A percentile compares a stretch with the other conserved stretches of the same genome.
phyloP scores from a whole-genome alignment of 768 basidiomycete species.

The Leucocoprinus sp. region DNA sequence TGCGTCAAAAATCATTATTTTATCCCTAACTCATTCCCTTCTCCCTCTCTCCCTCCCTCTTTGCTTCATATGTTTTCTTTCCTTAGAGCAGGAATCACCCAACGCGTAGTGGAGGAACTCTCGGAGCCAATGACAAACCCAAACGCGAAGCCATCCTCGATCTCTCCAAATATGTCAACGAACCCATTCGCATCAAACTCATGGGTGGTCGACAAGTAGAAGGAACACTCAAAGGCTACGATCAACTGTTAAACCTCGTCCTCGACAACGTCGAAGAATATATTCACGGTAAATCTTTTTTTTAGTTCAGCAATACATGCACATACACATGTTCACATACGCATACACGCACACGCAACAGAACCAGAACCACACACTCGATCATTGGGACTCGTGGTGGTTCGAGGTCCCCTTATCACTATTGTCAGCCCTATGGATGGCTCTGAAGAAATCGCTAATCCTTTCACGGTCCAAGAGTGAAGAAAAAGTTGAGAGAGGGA shows the following conservation, averaged over 20 bases:
- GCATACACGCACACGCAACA: constrained; percentile 22
- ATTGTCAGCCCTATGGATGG: constrained; percentile 93
- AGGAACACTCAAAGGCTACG: constrained; percentile 90
- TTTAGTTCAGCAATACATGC: too few relatives aligned
- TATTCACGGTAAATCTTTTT: constrained; percentile 48
- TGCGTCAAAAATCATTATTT: constrained; percentile 25
- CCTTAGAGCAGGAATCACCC: constrained; percentile 56
- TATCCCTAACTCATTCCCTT: constrained; percentile 14
- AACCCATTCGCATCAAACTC: constrained; percentile 91
- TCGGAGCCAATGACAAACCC: constrained; percentile 60
- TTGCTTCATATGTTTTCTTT: constrained; percentile 24
- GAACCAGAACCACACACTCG: constrained; percentile 60
- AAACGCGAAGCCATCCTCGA: constrained; percentile 94
- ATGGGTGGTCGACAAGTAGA: constrained; percentile 92
- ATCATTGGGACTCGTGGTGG: constrained; percentile 75
- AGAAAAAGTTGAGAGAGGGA: too few relatives aligned
- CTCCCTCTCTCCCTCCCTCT: constrained; percentile 17
- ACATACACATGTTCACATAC: too few relatives aligned
- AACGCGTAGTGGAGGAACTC: too few relatives aligned
- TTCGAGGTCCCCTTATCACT: constrained; percentile 91
- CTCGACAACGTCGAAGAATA: constrained; percentile 93
- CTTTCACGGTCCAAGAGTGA: constrained; percentile 69
- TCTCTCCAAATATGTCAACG: constrained; percentile 88
- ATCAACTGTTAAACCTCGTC: constrained; percentile 94
- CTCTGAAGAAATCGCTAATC: constrained; percentile 89